phyloP scores from a whole-genome alignment of 129 eudicot genomes.

The Saposhnikovia divaricata region DNA sequence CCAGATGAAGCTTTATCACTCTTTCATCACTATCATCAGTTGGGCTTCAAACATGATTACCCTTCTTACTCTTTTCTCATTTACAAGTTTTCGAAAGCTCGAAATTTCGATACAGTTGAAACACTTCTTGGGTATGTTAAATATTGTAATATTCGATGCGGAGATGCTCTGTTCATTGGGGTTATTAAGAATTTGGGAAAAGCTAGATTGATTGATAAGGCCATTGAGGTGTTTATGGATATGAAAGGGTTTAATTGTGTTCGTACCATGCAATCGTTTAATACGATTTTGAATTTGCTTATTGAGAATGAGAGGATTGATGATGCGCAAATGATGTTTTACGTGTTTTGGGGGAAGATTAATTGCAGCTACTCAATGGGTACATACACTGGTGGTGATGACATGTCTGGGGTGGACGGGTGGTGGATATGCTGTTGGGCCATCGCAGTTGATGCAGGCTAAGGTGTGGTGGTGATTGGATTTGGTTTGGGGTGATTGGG shows the following conservation, averaged over 20 bases:
- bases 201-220: constrained; percentile 32
- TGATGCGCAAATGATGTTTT: constrained; percentile 46
- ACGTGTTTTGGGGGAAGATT: constrained; percentile 47
- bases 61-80: too few species aligned
- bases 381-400: constrained; percentile 53
- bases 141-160: constrained; percentile 41
- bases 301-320: constrained; percentile 34
- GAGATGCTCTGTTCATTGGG: too few species aligned
- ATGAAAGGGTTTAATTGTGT: constrained; percentile 54
- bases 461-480: constrained; percentile 26
- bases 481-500: background rate
- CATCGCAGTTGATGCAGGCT: constrained; percentile 80
- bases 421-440: constrained; percentile 63
- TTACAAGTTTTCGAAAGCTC: too few species aligned
- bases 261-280: constrained; percentile 53
- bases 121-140: constrained; percentile 32
- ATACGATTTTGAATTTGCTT: constrained; percentile 55
- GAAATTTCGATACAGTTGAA: too few species aligned
- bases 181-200: constrained; percentile 70
- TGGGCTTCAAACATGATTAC: too few species aligned
- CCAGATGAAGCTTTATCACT: too few species aligned
- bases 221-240: constrained; percentile 40
- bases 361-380: constrained; percentile 74
- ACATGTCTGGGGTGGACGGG: constrained; percentile 38
- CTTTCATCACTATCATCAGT: too few species aligned